Percentiles rank a stretch among this genome's conserved stretches.
These are phyloP conservation scores for Microstegium vimineum DNA, from an alignment of 176 grass and related monocot genomes.

Conservation along the genomic window DNA sequence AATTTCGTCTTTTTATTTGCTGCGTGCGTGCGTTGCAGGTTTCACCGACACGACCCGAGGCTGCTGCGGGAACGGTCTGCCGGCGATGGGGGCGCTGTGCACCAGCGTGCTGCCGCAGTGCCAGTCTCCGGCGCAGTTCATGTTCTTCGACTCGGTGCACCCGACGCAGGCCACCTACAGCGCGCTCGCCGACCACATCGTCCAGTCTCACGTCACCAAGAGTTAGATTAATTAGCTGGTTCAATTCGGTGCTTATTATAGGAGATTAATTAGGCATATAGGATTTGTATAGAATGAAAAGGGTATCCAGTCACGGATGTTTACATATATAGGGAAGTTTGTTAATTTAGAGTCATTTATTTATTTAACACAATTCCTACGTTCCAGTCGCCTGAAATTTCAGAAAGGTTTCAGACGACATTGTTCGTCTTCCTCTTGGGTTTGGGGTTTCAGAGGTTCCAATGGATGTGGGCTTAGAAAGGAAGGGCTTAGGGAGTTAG, in stretches of 20 bases:
- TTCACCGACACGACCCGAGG: constrained; percentile 31
- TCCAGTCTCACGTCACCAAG: constrained; percentile 20
- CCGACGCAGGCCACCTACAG: constrained; percentile 57
- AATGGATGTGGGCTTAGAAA: too few species aligned
- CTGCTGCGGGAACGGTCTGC: constrained; percentile 38
- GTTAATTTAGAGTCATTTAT: neutral
- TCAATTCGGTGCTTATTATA: too few species aligned
- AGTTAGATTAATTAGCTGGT: neutral
- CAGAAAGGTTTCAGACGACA: too few species aligned
- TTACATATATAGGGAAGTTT: neutral
- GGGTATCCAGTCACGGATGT: neutral
- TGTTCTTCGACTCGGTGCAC: constrained; percentile 67
- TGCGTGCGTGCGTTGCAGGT: constrained; percentile 18
- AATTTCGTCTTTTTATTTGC: too few species aligned
- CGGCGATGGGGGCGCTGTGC: constrained; percentile 51
- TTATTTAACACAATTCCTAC: too few species aligned
- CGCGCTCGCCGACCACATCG: constrained; percentile 39
- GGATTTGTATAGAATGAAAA: neutral
- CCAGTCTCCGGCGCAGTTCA: constrained; percentile 30
- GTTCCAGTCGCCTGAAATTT: too few species aligned
- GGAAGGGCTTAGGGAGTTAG: too few species aligned
- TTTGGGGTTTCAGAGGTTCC: too few species aligned
- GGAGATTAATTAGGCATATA: neutral
- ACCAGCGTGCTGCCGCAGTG: constrained; percentile 23
- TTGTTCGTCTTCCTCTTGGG: too few species aligned